phyloP scores from a whole-genome alignment of 495 filamentous ascomycete species.

The Aspergillus indologenus region DNA sequence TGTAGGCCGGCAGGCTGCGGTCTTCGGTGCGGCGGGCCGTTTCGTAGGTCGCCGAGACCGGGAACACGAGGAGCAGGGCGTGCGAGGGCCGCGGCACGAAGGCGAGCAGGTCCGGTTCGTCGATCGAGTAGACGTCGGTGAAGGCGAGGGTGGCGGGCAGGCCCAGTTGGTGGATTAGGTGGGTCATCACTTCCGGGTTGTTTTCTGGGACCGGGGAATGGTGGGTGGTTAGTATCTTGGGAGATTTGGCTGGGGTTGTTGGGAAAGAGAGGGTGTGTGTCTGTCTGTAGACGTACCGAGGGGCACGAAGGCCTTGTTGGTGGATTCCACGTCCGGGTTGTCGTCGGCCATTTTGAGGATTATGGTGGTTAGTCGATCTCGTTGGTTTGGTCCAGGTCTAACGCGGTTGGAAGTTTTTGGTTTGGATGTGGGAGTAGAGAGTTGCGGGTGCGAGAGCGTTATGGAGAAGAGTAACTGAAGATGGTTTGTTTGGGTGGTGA shows the following conservation, averaged over 20 bases:
- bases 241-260: background rate
- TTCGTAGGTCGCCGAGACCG: slow-evolving; percentile 69
- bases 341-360: slow-evolving; percentile 30
- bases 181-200: slow-evolving; percentile 79
- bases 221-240: slow-evolving; percentile 2
- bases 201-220: slow-evolving; percentile 45
- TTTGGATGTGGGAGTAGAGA: too few species aligned
- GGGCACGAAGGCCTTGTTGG: slow-evolving; percentile 50
- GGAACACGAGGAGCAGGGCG: slow-evolving; percentile 83
- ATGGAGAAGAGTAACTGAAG: too few species aligned
- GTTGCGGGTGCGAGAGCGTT: too few species aligned
- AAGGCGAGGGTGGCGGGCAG: slow-evolving; percentile 62
- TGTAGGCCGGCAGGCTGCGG: slow-evolving; percentile 48
- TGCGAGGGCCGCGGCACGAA: slow-evolving; percentile 80
- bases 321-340: slow-evolving; percentile 34
- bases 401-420: too few species aligned
- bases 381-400: too few species aligned
- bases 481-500: background rate
- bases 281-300: slow-evolving; percentile 33
- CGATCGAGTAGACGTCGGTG: slow-evolving; percentile 81
- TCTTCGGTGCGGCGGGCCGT: slow-evolving; percentile 63
- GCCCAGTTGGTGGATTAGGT: slow-evolving; percentile 72
- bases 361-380: background rate
- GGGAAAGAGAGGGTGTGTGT: background rate
- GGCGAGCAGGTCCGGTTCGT: slow-evolving; percentile 71